Base-by-base conservation (phyloP, 192 early-diverging fungal genomes). In the Rhizophagus clarus region DNA sequence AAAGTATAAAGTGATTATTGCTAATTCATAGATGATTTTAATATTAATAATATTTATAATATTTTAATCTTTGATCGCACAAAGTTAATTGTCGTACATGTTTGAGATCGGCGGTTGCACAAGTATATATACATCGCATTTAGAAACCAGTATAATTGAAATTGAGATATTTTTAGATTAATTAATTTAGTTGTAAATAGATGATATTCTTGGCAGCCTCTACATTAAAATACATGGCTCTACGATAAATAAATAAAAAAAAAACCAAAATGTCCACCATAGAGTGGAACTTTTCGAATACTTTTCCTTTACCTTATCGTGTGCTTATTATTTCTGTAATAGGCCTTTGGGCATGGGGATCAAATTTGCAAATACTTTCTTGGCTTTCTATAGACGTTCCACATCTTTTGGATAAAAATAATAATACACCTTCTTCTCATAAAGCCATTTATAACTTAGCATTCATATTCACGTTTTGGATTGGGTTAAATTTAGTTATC, bases 291-390 rank as follows among this genome's bases (percentile, higher is more conserved):
- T 86, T 86, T 67, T 86, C 85, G 37, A 81, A 80, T 51, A 82
- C 72, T 0, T 83, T 91, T 34, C 88, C 90, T 6, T 68, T 84
- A 37, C 82, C 82, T 6, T 91, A 86, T 76, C 83, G 88, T 68
- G 86, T 87, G 20, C 71, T 91, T 17, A 62, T 89, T 26, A 79
- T 90, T 67, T 72, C 86, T 12, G 84, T 83, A 64, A 84, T 90
- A 49, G 90, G 90, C 34, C 74, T 89, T 61, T 91, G 89, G 88
- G 88, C 86, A 24, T 91, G 90, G 90, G 88, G 83, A 7, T 79
- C 84, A 49, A 89, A 89, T 81, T 56, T 91, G 17, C 83, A 88
- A 51, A 82, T 90, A 61, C 82, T 91, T 32, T 76, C 80, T 4
- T 72, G 80, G 12, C 67, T 75, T 15, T 79, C 83, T 32, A 86